These are phyloP conservation scores for Stachybotrys echinatus DNA, from an alignment of 2,329 filamentous ascomycete genomes.

Conservation along the genomic window DNA sequence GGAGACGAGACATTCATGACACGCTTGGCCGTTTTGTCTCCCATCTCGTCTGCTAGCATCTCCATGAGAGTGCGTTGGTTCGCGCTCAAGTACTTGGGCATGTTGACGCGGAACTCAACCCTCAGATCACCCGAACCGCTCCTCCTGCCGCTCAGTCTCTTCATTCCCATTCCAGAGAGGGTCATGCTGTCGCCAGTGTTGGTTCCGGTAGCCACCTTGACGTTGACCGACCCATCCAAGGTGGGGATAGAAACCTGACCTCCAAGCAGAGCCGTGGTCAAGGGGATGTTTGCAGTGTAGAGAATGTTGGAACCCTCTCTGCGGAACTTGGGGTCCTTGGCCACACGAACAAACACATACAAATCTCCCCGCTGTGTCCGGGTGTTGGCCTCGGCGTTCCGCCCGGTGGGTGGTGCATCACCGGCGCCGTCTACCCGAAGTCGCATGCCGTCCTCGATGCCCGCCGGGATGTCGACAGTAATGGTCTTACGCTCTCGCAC, in stretches of 20 bases:
- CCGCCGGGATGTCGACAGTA: slow-evolving; percentile 85
- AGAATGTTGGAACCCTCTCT: slow-evolving; percentile 84
- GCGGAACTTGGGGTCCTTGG: slow-evolving; percentile 85
- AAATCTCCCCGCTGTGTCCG: slow-evolving; percentile 77
- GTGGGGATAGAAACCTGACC: slow-evolving; percentile 88
- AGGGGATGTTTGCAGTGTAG: slow-evolving; percentile 83
- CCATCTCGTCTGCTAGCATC: slow-evolving; percentile 95
- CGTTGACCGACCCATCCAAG: slow-evolving; percentile 81
- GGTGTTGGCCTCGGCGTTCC: slow-evolving; percentile 55
- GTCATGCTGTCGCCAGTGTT: slow-evolving; percentile 90
- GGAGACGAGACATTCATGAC: slow-evolving; percentile 70
- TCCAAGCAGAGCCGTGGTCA: slow-evolving; percentile 89
- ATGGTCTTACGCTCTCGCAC: slow-evolving; percentile 78
- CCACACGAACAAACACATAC: slow-evolving; percentile 84
- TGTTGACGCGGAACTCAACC: slow-evolving; percentile 90
- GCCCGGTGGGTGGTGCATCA: slow-evolving; percentile 76
- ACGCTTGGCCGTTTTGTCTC: slow-evolving; percentile 83
- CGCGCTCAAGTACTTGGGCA: slow-evolving; percentile 88
- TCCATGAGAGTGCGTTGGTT: slow-evolving; percentile 93
- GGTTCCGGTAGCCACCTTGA: slow-evolving; percentile 88
- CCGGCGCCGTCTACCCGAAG: slow-evolving; percentile 80
- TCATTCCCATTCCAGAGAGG: slow-evolving; percentile 89
- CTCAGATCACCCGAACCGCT: slow-evolving; percentile 73
- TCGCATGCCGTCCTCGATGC: slow-evolving; percentile 95
- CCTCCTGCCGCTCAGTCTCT: slow-evolving; percentile 65